Conservation (phyloP, 345 rosid species). For the Garcia nutans region DNA sequence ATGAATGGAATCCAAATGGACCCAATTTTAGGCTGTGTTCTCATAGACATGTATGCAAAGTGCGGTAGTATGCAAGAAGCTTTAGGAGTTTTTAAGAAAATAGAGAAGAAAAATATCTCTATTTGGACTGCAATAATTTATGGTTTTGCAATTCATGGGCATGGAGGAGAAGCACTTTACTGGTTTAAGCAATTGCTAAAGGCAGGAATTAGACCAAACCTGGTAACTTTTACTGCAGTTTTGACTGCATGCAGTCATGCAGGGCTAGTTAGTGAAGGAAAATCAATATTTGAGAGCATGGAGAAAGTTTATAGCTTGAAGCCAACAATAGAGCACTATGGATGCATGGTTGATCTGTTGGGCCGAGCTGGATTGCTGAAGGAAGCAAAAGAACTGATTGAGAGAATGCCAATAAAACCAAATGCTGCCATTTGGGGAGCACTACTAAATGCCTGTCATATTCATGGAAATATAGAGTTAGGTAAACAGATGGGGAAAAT, state of each 20-base stretch:
- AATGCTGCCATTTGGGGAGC: slow-evolving; percentile 68
- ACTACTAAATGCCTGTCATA: slow-evolving; percentile 59
- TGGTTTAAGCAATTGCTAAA: slow-evolving; percentile 55
- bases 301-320: slow-evolving; percentile 40
- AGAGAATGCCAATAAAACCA: slow-evolving; percentile 57
- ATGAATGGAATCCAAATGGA: slow-evolving; percentile 33
- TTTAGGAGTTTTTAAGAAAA: slow-evolving; percentile 36
- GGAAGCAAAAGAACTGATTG: slow-evolving; percentile 49
- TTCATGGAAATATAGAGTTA: slow-evolving; percentile 46
- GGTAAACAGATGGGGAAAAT: slow-evolving; percentile 57
- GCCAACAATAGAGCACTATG: slow-evolving; percentile 73
- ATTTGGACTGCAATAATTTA: slow-evolving; percentile 68
- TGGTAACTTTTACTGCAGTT: slow-evolving; percentile 59
- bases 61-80: slow-evolving; percentile 68
- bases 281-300: slow-evolving; percentile 46
- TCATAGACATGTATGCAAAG: slow-evolving; percentile 72
- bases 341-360: slow-evolving; percentile 77
- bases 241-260: slow-evolving; percentile 70
- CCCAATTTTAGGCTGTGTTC: slow-evolving; percentile 48
- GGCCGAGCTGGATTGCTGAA: slow-evolving; percentile 66
- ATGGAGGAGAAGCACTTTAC: slow-evolving; percentile 54
- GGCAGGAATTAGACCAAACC: slow-evolving; percentile 60
- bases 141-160: slow-evolving; percentile 64
- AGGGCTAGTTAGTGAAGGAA: slow-evolving; percentile 61
- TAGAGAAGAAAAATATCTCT: slow-evolving; percentile 41